These are phyloP conservation scores for Talaromyces marneffei DNA, from an alignment of 2,329 filamentous ascomycete species.

Conservation along the genomic window DNA sequence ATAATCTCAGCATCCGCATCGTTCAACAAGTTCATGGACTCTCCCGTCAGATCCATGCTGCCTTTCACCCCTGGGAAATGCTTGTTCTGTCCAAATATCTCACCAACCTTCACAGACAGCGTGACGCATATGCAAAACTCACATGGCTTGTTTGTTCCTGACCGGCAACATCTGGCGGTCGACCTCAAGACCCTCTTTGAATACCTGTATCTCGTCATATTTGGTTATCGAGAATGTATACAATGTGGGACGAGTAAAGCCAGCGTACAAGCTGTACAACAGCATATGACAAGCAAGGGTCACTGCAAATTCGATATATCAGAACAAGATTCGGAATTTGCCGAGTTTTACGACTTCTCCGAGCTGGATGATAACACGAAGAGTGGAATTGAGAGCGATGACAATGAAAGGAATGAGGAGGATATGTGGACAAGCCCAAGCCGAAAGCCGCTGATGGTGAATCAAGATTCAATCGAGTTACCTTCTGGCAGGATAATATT, in stretches of 20 bases:
- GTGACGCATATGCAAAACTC: slow-evolving; percentile 13
- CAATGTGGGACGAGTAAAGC: slow-evolving; percentile 6
- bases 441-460: neutral
- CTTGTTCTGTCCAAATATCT: slow-evolving; percentile 2
- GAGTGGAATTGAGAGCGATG: neutral
- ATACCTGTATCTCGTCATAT: slow-evolving; percentile 13
- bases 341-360: slow-evolving; percentile 10
- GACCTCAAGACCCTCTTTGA: slow-evolving; percentile 11
- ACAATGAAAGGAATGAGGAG: neutral
- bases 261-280: slow-evolving; percentile 12
- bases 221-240: slow-evolving; percentile 12
- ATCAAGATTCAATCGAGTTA: slow-evolving; percentile 9
- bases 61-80: slow-evolving; percentile 12
- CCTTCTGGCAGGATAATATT: slow-evolving; percentile 10
- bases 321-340: slow-evolving; percentile 7
- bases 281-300: slow-evolving; percentile 12
- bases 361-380: neutral
- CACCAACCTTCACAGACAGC: neutral
- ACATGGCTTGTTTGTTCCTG: slow-evolving; percentile 9
- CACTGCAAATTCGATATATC: slow-evolving; percentile 10
- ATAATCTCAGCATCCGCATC: neutral
- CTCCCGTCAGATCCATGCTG: neutral
- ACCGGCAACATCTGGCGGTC: slow-evolving; percentile 9
- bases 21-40: neutral
- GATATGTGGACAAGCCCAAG: neutral